These are phyloP conservation scores for Scenedesmus sp. DNA, from an alignment of 163 green algal species.

Conservation along the genomic window DNA sequence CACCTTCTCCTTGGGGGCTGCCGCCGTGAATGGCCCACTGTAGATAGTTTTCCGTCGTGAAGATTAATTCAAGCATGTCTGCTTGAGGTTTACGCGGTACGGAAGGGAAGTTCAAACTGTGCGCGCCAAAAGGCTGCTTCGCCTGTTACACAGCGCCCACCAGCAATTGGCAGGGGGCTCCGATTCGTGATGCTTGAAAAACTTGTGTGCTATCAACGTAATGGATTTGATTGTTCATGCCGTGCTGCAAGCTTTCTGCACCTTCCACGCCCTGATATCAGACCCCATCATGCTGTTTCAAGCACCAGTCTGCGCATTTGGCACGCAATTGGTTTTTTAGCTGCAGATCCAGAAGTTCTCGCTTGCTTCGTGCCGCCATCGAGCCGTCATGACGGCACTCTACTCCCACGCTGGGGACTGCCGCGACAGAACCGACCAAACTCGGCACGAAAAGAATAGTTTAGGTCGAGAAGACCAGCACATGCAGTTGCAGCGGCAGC, in stretches of 20 bases:
- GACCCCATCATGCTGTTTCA: neutral
- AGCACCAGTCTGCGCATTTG: neutral
- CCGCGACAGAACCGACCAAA: neutral
- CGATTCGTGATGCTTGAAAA: too few relatives aligned
- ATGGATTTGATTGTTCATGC: neutral
- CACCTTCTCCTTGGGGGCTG: neutral
- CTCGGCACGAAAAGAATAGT: neutral
- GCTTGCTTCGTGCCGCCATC: neutral
- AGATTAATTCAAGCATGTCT: neutral
- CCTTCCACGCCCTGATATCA: neutral
- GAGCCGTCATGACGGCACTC: neutral
- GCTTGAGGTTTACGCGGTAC: neutral
- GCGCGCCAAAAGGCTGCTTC: conserved; percentile 1
- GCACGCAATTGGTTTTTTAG: neutral
- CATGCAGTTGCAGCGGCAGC: neutral
- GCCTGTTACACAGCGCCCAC: neutral
- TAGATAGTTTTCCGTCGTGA: neutral
- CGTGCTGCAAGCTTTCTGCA: neutral
- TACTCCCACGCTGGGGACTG: neutral
- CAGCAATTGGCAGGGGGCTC: neutral
- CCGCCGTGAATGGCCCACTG: neutral
- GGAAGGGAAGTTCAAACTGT: neutral
- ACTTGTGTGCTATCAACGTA: neutral
- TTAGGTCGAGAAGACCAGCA: neutral
- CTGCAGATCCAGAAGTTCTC: neutral